phyloP scores from a whole-genome alignment of 176 grass and related monocot species.

The Pharus latifolius region DNA sequence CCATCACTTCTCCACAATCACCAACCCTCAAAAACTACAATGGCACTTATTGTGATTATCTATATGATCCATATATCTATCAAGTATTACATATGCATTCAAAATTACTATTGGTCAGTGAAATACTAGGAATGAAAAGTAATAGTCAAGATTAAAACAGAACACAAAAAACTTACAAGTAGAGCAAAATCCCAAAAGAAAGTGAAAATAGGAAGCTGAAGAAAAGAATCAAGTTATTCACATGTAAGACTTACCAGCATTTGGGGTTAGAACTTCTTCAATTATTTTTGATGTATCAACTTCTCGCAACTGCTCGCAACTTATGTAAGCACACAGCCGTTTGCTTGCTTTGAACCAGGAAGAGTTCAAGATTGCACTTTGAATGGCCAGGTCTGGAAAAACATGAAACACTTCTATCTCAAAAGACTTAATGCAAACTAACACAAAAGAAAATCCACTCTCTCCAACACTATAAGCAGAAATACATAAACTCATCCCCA shows the following conservation, averaged over 20 bases:
- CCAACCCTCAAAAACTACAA: too few species aligned
- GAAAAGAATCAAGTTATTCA: background rate
- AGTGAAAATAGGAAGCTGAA: background rate
- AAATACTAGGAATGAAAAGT: too few species aligned
- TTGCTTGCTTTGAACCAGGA: conserved; percentile 73
- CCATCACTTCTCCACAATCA: too few species aligned
- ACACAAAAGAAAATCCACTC: background rate
- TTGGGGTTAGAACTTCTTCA: conserved; percentile 21
- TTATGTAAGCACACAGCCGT: conserved; percentile 82
- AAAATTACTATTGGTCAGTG: too few species aligned
- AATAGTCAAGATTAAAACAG: too few species aligned
- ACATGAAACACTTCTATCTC: background rate
- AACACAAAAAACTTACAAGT: too few species aligned
- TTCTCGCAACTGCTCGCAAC: conserved; percentile 52
- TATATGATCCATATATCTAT: too few species aligned
- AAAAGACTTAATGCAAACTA: background rate
- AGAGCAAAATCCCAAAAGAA: too few species aligned
- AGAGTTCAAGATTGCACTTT: conserved; percentile 59
- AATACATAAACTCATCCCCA: background rate
- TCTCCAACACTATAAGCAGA: background rate
- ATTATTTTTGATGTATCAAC: conserved; percentile 87
- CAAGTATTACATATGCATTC: too few species aligned
- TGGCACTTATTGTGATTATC: too few species aligned
- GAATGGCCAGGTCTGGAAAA: conserved; percentile 63
- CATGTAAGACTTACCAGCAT: conserved; percentile 39